Conservation (phyloP, 2,329 filamentous ascomycete genomes). For the Cercospora zeae-maydis region DNA sequence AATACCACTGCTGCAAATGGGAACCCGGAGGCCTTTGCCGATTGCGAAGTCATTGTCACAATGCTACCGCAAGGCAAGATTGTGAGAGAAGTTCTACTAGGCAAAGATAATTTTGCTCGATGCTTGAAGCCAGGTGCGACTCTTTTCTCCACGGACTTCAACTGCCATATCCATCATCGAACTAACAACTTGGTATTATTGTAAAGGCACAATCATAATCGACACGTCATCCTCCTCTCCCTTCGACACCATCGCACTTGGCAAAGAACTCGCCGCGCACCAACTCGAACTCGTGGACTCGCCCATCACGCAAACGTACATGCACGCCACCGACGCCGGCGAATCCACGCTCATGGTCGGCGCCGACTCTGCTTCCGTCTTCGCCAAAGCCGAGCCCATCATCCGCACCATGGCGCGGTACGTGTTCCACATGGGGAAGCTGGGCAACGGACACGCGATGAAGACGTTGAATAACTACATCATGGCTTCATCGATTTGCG, state of each 20-base stretch:
- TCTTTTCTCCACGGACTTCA: too few species aligned
- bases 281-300: constrained; percentile 37
- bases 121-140: constrained; percentile 28
- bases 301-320: constrained; percentile 39
- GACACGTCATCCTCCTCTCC: constrained; percentile 39
- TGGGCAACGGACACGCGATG: constrained; percentile 39
- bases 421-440: constrained; percentile 37
- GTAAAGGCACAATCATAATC: constrained; percentile 34
- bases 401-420: constrained; percentile 37
- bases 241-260: constrained; percentile 36
- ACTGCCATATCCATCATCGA: too few species aligned
- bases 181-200: background rate
- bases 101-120: constrained; percentile 32
- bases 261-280: constrained; percentile 33
- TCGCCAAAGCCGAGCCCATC: constrained; percentile 36
- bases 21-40: constrained; percentile 30
- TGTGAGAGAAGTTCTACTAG: constrained; percentile 34
- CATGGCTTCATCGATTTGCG: constrained; percentile 36
- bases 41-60: constrained; percentile 37
- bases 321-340: constrained; percentile 37
- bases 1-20: constrained; percentile 33
- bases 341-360: constrained; percentile 39
- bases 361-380: constrained; percentile 27
- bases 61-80: constrained; percentile 40
- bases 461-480: constrained; percentile 41